These are phyloP conservation scores for Hymenoscyphus scutula DNA, from an alignment of 2,329 filamentous ascomycete genomes.

Conservation along the genomic window DNA sequence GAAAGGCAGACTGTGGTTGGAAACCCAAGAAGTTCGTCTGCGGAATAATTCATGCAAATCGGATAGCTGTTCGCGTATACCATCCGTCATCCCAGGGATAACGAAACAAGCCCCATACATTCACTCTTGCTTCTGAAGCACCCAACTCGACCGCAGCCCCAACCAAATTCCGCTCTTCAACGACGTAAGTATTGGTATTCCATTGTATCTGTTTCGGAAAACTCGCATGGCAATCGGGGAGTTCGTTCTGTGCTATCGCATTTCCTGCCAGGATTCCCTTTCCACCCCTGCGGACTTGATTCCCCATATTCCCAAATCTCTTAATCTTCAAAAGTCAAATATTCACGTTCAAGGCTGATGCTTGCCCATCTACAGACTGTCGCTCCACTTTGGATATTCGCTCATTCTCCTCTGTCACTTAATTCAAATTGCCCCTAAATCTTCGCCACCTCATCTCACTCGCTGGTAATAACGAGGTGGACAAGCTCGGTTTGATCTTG, in stretches of 20 bases:
- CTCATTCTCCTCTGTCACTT: constrained; percentile 8
- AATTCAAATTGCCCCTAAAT: constrained; percentile 16
- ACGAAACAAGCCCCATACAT: constrained; percentile 25
- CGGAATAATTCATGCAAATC: constrained; percentile 11
- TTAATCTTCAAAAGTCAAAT: neutral
- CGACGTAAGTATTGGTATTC: constrained; percentile 14
- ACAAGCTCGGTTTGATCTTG: constrained; percentile 19
- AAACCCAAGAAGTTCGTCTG: neutral
- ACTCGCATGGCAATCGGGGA: constrained; percentile 6
- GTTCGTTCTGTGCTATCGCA: constrained; percentile 17
- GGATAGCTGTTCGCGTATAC: neutral
- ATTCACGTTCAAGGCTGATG: constrained; percentile 28
- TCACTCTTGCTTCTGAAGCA: constrained; percentile 26
- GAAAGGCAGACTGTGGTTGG: neutral
- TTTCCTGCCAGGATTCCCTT: constrained; percentile 14
- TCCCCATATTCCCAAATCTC: neutral
- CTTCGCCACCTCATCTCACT: constrained; percentile 8
- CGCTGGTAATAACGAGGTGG: constrained; percentile 18
- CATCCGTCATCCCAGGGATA: constrained; percentile 14
- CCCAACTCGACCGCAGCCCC: constrained; percentile 7
- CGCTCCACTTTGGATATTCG: constrained; percentile 11
- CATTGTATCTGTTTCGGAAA: neutral
- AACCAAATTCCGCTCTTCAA: constrained; percentile 15
- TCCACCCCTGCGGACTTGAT: neutral
- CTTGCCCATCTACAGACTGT: constrained; percentile 22